Conservation (phyloP, 2,329 filamentous ascomycete species). For the Aureobasidium sp. region DNA sequence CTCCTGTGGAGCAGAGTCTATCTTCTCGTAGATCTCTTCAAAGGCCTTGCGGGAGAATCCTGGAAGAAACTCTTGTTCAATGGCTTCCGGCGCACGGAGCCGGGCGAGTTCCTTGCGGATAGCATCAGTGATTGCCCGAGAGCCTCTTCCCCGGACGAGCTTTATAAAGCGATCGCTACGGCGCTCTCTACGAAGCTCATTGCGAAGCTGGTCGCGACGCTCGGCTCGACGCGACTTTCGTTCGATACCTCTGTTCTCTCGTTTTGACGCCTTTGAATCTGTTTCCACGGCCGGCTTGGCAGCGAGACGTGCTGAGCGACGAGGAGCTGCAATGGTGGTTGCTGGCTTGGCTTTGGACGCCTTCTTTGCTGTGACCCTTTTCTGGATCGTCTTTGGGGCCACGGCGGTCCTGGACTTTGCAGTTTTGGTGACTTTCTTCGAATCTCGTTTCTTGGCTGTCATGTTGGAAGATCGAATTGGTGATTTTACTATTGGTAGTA, state of each 20-base stretch:
- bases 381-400: background rate
- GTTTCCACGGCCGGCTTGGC: background rate
- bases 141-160: no score
- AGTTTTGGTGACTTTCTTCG: background rate
- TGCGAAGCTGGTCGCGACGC: no score
- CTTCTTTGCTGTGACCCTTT: background rate
- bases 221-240: background rate
- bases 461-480: background rate
- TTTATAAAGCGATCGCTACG: no score
- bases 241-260: background rate
- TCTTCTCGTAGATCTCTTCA: background rate
- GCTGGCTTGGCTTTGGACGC: background rate
- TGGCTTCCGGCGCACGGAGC: no score
- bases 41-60: no score
- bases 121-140: background rate
- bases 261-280: background rate
- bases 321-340: background rate
- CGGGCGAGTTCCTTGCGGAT: background rate
- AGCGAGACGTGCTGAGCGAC: background rate
- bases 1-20: background rate
- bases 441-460: background rate
- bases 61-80: no score
- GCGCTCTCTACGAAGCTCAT: no score
- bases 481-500: no score
- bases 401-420: background rate